Evolutionary conservation across 2,329 filamentous ascomycete genomes (phyloP).

Genomic region (Epichloe sylvatica): DNA sequence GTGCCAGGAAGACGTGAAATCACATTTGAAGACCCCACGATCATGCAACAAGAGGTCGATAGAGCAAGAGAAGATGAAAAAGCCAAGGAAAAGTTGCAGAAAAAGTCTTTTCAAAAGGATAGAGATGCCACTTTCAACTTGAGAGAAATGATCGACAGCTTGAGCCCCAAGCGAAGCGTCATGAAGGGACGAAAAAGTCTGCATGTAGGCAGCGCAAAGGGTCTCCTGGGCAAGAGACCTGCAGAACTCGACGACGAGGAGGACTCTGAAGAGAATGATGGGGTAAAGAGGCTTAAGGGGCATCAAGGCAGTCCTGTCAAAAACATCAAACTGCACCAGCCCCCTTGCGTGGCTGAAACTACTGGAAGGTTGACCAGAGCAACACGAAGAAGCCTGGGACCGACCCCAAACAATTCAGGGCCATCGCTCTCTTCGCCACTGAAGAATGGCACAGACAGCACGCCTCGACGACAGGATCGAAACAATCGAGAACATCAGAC

Average conservation of each 20-base stretch:
- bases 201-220: conserved; percentile 59
- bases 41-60: conserved; percentile 49
- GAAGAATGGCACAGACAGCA: conserved; percentile 31
- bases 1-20: conserved; percentile 39
- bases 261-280: conserved; percentile 43
- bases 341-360: conserved; percentile 54
- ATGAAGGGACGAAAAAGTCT: conserved; percentile 60
- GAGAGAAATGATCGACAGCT: conserved; percentile 62
- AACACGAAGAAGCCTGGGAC: conserved; percentile 31
- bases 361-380: conserved; percentile 45
- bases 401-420: conserved; percentile 27
- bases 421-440: conserved; percentile 32
- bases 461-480: conserved; percentile 40
- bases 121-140: conserved; percentile 53
- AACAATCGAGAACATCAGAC: conserved; percentile 40
- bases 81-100: conserved; percentile 44
- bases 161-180: conserved; percentile 60
- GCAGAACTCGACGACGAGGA: conserved; percentile 55
- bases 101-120: conserved; percentile 30
- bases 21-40: conserved; percentile 51
- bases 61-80: conserved; percentile 44
- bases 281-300: conserved; percentile 56
- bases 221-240: conserved; percentile 61
- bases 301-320: conserved; percentile 65
- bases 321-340: conserved; percentile 54